These are phyloP conservation scores for Colletotrichum eremochloae DNA, from an alignment of 2,329 filamentous ascomycete species.

Conservation along the genomic window DNA sequence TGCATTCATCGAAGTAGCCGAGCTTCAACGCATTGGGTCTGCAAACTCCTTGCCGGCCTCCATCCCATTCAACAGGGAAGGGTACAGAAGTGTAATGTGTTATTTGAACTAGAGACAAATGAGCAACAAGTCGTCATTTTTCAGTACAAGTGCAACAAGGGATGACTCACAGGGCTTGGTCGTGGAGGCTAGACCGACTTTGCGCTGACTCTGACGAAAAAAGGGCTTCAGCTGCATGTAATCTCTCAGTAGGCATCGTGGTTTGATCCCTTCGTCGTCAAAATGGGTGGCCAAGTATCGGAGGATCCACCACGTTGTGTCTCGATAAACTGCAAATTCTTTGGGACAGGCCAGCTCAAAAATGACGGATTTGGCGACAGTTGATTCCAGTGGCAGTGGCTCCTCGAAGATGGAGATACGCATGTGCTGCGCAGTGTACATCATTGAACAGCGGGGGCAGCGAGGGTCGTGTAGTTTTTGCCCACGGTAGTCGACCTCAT, in stretches of 20 bases:
- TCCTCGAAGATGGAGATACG: constrained; percentile 56
- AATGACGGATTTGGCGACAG: constrained; percentile 51
- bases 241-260: constrained; percentile 45
- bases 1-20: constrained; percentile 60
- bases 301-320: constrained; percentile 57
- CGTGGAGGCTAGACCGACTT: constrained; percentile 47
- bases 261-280: constrained; percentile 41
- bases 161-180: constrained; percentile 49
- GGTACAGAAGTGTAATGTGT: constrained; percentile 47
- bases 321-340: constrained; percentile 54
- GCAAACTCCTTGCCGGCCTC: constrained; percentile 51
- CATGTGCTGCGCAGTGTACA: constrained; percentile 48
- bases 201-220: constrained; percentile 34
- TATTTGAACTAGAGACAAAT: constrained; percentile 42
- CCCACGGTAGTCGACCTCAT: constrained; percentile 41
- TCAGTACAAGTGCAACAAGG: neutral
- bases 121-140: neutral
- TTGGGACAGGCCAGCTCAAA: constrained; percentile 57
- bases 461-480: constrained; percentile 44
- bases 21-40: constrained; percentile 61
- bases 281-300: constrained; percentile 47
- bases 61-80: constrained; percentile 50
- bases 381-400: constrained; percentile 52
- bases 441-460: constrained; percentile 54
- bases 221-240: constrained; percentile 45